Evolutionary conservation across 371 early-diverging fungal genomes (phyloP), one percentile per base, ranked within the genome.

Genomic region (Scutellospora calospora): DNA sequence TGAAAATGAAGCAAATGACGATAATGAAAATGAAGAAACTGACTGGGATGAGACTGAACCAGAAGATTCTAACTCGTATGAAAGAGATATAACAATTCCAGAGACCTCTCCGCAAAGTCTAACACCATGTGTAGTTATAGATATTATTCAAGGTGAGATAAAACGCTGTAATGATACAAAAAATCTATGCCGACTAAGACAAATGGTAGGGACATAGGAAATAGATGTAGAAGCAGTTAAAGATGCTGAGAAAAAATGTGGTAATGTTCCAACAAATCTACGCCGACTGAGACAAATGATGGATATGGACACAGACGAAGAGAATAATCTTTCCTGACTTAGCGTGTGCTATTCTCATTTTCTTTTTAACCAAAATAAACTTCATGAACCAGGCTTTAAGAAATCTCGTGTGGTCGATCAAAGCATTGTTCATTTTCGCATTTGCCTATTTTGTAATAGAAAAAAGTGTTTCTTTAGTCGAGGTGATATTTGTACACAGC

Each of bases 121-220:
- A 27, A 72, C 31, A 18, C 52, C 22, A 20, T 72, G 31, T 72
- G 52, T 72, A 25, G 27, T 72, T 49, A 18, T 72, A 27, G 72
- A 72, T 52, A 49, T 49, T 16, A 31, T 72, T 51, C 16, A 52
- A 20, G 72, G 52, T 20, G 5, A 29, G 5, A 52, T 72, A 49
- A 14, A 72, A 27, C 18, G 20, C 2, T 72, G n/a, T 72, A 51
- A 72, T 49, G 14, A 41, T n/a, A 72, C 27, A 41, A 52, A 9
- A 25, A 72, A 72, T 2, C 8, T 51, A n/a, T 20, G 66, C 5
- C 38, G 8, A 9, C 22, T 66, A 35, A 11, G 41, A 18, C 31
- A 66, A n/a, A n/a, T 66, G 11, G 16, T 66, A 20, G 66, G 66
- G 3, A 38, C 11, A 9, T 66, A 9, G 38, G 33, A 66, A 22